Evolutionary conservation across 2,329 filamentous ascomycete species (phyloP), one percentile per base, ranked within the genome.

Genomic region (Massarina eburnea): DNA sequence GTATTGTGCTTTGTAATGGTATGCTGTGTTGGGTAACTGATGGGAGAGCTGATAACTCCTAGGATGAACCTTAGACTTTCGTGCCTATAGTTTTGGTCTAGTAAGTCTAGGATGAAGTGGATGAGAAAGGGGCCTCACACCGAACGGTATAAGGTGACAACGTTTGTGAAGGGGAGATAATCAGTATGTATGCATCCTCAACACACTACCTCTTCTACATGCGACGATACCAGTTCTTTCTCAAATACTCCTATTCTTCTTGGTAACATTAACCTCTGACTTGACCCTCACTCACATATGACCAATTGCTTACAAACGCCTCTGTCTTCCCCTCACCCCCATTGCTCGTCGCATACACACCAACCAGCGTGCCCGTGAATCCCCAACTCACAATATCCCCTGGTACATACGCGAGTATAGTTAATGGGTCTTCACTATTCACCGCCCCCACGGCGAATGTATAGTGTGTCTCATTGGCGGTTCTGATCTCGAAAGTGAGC

Each of bases 321-420:
- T 72, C 68, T 24, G 73, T 72, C 2, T 55, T 68, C 2, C 70
- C 73, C 9, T 68, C 59, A 2, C 71, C 70, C 0, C 77, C 78
- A 51, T 82, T 81, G 21, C 66, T 77, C 3, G 79, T 81, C 32
- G 73, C 74, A 57, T 80, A 82, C 1, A 75, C 70, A 1, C 79
- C 79, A 0, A 82, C 49, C 17, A 82, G 61, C 1, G 73, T 72
- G 1, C 79, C 78, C 71, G 52, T 60, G 37, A 65, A 64, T 6
- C 59, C 61, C 57, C 54, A 64, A 24, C 65, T 63, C 14, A 71
- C 56, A 29, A 65, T 55, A 7, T 53, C 52, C 1, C 57, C 59
- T 7, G 56, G 42, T 1, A 55, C 59, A 26, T 58, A 55, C 4
- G 58, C 64, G 4, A 70, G 29, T 0, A 57, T 46, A 8, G 51